These are phyloP conservation scores for Maudiozyma saulgeensis DNA, from an alignment of 805 yeast species.

Conservation along the genomic window DNA sequence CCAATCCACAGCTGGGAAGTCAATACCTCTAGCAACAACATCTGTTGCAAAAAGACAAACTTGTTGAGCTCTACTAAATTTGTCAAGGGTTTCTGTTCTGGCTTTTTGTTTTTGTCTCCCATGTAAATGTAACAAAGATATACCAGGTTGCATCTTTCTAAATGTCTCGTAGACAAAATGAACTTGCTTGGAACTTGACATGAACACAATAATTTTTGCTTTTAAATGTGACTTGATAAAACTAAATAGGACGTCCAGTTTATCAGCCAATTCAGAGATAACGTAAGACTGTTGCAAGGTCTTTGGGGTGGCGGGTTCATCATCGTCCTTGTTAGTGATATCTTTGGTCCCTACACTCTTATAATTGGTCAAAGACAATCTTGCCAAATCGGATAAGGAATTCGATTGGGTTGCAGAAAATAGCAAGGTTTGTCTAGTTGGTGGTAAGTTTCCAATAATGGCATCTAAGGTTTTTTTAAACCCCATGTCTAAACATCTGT, in stretches of 20 bases:
- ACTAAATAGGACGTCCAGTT: slow-evolving; percentile 77
- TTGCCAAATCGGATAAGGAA: slow-evolving; percentile 69
- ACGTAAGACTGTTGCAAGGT: slow-evolving; percentile 77
- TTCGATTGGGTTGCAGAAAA: slow-evolving; percentile 89
- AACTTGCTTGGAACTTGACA: slow-evolving; percentile 83
- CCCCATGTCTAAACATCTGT: slow-evolving; percentile 88
- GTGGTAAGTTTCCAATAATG: slow-evolving; percentile 67
- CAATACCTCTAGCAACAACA: slow-evolving; percentile 85
- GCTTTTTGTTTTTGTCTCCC: slow-evolving; percentile 90
- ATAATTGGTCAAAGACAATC: slow-evolving; percentile 44
- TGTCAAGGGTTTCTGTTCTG: slow-evolving; percentile 69
- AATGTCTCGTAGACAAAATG: slow-evolving; percentile 83
- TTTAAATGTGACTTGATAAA: slow-evolving; percentile 78
- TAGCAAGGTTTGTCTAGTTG: slow-evolving; percentile 70
- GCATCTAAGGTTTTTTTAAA: slow-evolving; percentile 76
- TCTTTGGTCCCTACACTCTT: slow-evolving; percentile 34
- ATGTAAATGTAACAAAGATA: slow-evolving; percentile 72
- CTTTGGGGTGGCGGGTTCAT: slow-evolving; percentile 62
- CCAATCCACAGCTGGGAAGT: slow-evolving; percentile 91
- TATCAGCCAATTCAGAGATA: slow-evolving; percentile 62
- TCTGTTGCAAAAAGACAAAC: slow-evolving; percentile 85
- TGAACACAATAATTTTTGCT: slow-evolving; percentile 69
- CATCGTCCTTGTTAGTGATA: slow-evolving; percentile 56
- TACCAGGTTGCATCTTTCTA: slow-evolving; percentile 84
- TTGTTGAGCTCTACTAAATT: slow-evolving; percentile 67